Evolutionary conservation across 202 grass and related monocot species (phyloP), one percentile per base, ranked within the genome.

Genomic region (Thinopyrum obtusiflorum): DNA sequence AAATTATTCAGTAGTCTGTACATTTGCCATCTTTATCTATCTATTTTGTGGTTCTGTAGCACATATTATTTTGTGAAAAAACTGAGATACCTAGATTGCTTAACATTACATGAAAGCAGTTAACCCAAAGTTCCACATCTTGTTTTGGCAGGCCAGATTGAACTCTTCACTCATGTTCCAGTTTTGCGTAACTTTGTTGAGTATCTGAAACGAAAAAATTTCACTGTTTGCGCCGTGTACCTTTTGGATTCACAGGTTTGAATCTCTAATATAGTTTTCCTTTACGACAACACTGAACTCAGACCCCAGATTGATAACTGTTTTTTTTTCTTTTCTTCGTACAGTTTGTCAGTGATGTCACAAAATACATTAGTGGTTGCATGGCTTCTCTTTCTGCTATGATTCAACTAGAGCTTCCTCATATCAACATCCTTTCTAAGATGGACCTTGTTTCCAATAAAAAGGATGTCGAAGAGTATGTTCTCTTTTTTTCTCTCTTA

Each of bases 371-470:
- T 60, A 97, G 97, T 17, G 93, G 97, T 67, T 99, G 93, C 86
- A 90, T 99, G 92, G 93, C 97, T 68, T 99, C 93, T 85, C 93
- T 99, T 68, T 91, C 97, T 82, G 93, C 97, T 10, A 99, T 97
- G 97, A 84, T 99, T 90, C 97, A 99, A 79, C 97, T 99, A 60
- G 97, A 99, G 89, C 85, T 99, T 82, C 90, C 97, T 39, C 97
- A 99, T 81, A 83, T 99, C 68, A 99, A 99, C 81, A 97, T 99
- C 61, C 97, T 99, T 86, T 93, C 93, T 40, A 99, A 99, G 75
- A 99, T 99, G 97, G 97, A 99, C 69, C 78, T 99, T 51, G 92
- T 93, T 29, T 46, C 88, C 72, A 93, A 99, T 77, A 97, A 99
- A 91, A 99, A 94, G 63, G 90, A 94, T 84, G 72, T 94, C 35